phyloP scores from a whole-genome alignment of 192 early-diverging fungal genomes.

The Spizellomyces sp. region DNA sequence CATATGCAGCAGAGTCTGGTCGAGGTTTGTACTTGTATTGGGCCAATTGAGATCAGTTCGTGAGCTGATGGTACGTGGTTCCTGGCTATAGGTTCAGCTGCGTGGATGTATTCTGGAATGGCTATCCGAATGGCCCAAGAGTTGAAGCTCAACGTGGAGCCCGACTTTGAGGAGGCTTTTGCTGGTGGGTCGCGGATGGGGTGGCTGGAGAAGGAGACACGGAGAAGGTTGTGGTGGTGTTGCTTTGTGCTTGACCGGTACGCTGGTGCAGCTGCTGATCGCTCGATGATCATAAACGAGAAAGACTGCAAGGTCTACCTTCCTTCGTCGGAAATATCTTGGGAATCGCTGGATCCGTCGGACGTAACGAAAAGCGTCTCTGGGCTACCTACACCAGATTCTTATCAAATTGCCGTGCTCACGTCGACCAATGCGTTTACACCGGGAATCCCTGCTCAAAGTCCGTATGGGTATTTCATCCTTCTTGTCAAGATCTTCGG shows the following conservation, averaged over 20 bases:
- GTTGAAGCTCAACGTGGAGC: constrained; percentile 42
- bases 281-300: constrained; percentile 44
- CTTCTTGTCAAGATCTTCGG: constrained; percentile 50
- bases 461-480: constrained; percentile 36
- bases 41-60: not conserved
- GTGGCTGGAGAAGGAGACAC: constrained; percentile 46
- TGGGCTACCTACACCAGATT: not conserved
- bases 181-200: constrained; percentile 6
- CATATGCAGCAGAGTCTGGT: constrained; percentile 36
- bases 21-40: constrained; percentile 22
- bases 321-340: constrained; percentile 30
- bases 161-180: constrained; percentile 29
- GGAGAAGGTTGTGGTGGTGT: constrained; percentile 50
- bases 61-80: constrained; percentile 7
- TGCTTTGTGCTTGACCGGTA: constrained; percentile 50
- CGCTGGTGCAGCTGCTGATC: constrained; percentile 39
- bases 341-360: constrained; percentile 13
- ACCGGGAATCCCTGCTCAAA: constrained; percentile 32
- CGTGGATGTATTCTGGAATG: constrained; percentile 57
- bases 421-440: constrained; percentile 37
- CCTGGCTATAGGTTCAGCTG: constrained; percentile 34
- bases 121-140: constrained; percentile 51
- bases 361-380: not conserved
- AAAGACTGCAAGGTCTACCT: constrained; percentile 51
- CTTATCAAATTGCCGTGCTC: constrained; percentile 40